Evolutionary conservation across 1,284 basidiomycete species (phyloP), one percentile per base, ranked within the genome.

Genomic region (Ustilago tritici): DNA sequence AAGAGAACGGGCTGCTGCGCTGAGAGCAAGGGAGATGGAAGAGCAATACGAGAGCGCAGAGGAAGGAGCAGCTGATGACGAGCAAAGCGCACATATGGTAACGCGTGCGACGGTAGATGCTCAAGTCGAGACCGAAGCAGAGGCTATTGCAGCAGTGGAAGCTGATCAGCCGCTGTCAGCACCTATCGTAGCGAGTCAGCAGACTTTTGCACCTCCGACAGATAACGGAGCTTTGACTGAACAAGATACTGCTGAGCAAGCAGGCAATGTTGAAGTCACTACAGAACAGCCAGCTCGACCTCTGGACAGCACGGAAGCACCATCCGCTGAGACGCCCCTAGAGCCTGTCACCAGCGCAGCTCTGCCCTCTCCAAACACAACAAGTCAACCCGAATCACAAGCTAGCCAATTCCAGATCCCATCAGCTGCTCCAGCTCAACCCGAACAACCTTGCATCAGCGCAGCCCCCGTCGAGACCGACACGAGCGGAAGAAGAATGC

Each of bases 1-100:
- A 2, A 53, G 78, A n/a, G 78, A 79, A 38, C 43, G 76, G 5
- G 66, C 70, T 15, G 57, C 47, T 2, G 53, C 52, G 7, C 15
- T 64, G 14, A 47, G 19, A 35, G 47, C 57, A 15, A 19, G 15
- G 28, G 55, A 28, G 6, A 28, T 10, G 34, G 40, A 56, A 9
- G 7, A 38, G n/a, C 47, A 4, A 10, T 46, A 19, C 11, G 43
- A 11, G 19, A 19, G 43, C 19, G 49, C 28, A 7, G 31, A 50
- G 28, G 49, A 32, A 17, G 31, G 1, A 50, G 49, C 49, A 50
- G 12, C 10, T 31, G 28, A 31, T 31, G 31, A 31, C 12, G 49
- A 17, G 28, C 8, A 32, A 5, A 32, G 12, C 11, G 23, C 49
- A 9, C 23, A 8, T 12, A 31, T 32, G 4, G 8, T 28, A 14